phyloP scores from a whole-genome alignment of 2,329 filamentous ascomycete species.

The Monilinia polystroma region DNA sequence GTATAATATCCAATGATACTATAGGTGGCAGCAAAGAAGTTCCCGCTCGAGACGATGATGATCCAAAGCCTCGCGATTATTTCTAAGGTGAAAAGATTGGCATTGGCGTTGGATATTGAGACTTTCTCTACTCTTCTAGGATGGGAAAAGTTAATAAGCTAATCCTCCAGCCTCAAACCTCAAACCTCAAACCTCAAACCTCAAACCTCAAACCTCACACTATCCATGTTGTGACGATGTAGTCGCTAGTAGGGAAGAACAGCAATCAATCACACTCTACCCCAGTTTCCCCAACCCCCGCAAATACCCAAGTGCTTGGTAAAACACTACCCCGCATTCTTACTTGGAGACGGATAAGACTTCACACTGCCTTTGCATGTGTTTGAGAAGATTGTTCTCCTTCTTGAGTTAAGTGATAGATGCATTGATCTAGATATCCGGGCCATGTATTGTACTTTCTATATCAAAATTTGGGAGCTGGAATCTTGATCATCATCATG shows the following conservation, averaged over 20 bases:
- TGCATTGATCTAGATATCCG: no score
- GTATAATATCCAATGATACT: background rate
- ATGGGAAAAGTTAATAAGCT: no score
- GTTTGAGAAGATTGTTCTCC: background rate
- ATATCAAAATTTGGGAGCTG: no score
- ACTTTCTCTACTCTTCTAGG: no score
- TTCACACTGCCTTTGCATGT: background rate
- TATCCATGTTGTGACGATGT: no score
- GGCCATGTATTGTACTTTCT: no score
- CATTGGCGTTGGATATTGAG: no score
- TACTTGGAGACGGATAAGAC: background rate
- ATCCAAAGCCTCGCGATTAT: background rate
- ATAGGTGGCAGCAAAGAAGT: background rate
- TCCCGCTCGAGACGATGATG: background rate
- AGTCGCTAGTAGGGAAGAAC: no score
- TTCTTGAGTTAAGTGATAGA: background rate
- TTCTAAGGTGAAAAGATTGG: background rate
- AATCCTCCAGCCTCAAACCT: no score
- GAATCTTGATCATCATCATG: no score
- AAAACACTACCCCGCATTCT: conserved; percentile 1
- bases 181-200: no score
- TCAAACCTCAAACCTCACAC: background rate
- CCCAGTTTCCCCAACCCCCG: background rate
- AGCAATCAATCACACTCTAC: no score
- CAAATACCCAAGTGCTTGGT: background rate